phyloP scores from a whole-genome alignment of 2,329 filamentous ascomycete genomes.

The Helicocarpus griseus region DNA sequence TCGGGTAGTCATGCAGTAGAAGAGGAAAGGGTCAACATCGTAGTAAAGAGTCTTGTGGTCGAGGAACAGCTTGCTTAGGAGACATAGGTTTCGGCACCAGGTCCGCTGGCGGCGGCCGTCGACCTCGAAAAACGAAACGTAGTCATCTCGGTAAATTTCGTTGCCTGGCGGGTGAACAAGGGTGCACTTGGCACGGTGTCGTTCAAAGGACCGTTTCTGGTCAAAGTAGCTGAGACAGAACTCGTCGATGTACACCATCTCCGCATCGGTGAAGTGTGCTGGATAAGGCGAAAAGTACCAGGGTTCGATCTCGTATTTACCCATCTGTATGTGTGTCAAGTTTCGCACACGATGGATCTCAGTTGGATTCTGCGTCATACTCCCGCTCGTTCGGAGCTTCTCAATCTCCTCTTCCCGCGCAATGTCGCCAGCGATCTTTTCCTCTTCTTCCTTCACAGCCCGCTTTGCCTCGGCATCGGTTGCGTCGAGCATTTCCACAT shows the following conservation, averaged over 20 bases:
- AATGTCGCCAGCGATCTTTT: conserved; percentile 32
- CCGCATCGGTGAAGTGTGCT: conserved; percentile 74
- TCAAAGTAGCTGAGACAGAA: conserved; percentile 92
- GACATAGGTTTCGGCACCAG: conserved; percentile 96
- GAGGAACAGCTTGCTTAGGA: conserved; percentile 93
- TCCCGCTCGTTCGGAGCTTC: conserved; percentile 84
- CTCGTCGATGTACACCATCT: conserved; percentile 93
- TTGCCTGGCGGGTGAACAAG: conserved; percentile 91
- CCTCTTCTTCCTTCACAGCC: conserved; percentile 27
- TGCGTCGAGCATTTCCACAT: conserved; percentile 36
- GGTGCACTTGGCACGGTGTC: conserved; percentile 83
- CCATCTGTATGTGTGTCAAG: conserved; percentile 88
- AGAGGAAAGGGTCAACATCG: conserved; percentile 92
- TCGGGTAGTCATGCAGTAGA: conserved; percentile 94
- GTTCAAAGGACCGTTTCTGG: conserved; percentile 67
- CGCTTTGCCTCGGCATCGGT: conserved; percentile 20
- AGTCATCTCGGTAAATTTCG: conserved; percentile 88
- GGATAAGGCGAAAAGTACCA: conserved; percentile 99
- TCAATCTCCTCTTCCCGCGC: conserved; percentile 85
- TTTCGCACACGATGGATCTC: conserved; percentile 95
- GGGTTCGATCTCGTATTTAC: conserved; percentile 79
- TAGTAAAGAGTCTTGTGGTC: conserved; percentile 98
- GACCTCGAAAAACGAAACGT: conserved; percentile 93
- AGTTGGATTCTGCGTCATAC: conserved; percentile 97
- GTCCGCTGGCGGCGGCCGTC: conserved; percentile 94